These are phyloP conservation scores for Globisporangium iwayamae DNA, from an alignment of 352 stramenopile species.

Conservation along the genomic window DNA sequence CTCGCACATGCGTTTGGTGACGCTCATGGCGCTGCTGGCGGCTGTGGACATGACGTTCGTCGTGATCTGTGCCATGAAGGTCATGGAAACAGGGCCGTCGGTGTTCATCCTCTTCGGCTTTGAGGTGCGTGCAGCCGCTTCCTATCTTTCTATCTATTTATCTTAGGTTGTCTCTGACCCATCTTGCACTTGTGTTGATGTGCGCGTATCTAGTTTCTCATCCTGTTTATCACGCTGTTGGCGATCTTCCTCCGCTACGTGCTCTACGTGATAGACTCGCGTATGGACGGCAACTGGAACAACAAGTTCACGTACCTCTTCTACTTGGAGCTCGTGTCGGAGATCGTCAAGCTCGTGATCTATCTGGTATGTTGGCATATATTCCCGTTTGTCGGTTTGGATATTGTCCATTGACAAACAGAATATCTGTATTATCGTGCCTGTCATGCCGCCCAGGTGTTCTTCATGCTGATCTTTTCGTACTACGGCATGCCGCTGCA, in stretches of 20 bases:
- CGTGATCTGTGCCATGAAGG: slow-evolving; percentile 76
- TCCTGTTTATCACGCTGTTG: slow-evolving; percentile 92
- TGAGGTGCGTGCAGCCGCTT: slow-evolving; percentile 52
- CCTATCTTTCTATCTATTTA: not conserved
- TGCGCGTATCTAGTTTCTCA: slow-evolving; percentile 68
- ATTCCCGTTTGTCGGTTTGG: not conserved
- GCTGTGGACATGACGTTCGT: slow-evolving; percentile 88
- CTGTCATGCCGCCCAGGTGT: slow-evolving; percentile 52
- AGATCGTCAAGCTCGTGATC: slow-evolving; percentile 95
- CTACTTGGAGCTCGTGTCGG: slow-evolving; percentile 94
- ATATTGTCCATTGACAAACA: not conserved
- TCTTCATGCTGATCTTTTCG: slow-evolving; percentile 97
- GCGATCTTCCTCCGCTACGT: slow-evolving; percentile 87
- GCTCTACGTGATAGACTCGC: slow-evolving; percentile 93
- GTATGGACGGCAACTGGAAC: slow-evolving; percentile 85
- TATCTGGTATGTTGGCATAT: slow-evolving; percentile 75
- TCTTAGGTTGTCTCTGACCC: too few species aligned
- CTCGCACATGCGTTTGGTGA: slow-evolving; percentile 84
- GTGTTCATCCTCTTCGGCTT: slow-evolving; percentile 97
- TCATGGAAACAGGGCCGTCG: slow-evolving; percentile 81
- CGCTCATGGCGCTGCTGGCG: slow-evolving; percentile 86
- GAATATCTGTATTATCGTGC: not conserved
- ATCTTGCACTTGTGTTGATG: too few species aligned
- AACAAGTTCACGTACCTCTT: slow-evolving; percentile 93
- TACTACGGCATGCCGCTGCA: slow-evolving; percentile 98